A percentile compares a stretch with the other conserved stretches of the same genome.
Conservation (phyloP, 1,139 yeast species). For the Saccharomyces hybrid region DNA sequence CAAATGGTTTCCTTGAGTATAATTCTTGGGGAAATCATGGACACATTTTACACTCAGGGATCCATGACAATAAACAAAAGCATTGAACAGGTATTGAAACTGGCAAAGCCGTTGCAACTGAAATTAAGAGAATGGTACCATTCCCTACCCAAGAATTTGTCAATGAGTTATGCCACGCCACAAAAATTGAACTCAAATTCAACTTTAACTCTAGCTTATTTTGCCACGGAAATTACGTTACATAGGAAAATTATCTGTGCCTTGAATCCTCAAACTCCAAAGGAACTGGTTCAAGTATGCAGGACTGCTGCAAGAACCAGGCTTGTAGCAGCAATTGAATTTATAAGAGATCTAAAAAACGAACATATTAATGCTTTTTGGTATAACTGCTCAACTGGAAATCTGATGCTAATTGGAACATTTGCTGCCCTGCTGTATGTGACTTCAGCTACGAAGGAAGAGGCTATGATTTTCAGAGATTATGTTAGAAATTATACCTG, state of each 20-base stretch:
- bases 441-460: constrained; percentile 53
- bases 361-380: constrained; percentile 84
- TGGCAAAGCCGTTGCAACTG: constrained; percentile 82
- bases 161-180: constrained; percentile 55
- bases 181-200: constrained; percentile 64
- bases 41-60: constrained; percentile 60
- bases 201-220: constrained; percentile 72
- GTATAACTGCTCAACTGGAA: constrained; percentile 75
- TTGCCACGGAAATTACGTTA: constrained; percentile 77
- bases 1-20: constrained; percentile 61
- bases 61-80: constrained; percentile 51
- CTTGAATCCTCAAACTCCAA: constrained; percentile 46
- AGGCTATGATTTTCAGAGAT: constrained; percentile 54
- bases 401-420: constrained; percentile 74
- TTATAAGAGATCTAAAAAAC: constrained; percentile 64
- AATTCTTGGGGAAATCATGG: constrained; percentile 65
- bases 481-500: constrained; percentile 69
- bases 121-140: constrained; percentile 79
- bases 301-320: constrained; percentile 80
- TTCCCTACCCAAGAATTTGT: constrained; percentile 60
- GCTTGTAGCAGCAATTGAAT: constrained; percentile 71
- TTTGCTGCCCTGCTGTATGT: constrained; percentile 74
- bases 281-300: constrained; percentile 61
- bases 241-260: constrained; percentile 72
- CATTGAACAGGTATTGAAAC: constrained; percentile 57